phyloP scores from a whole-genome alignment of 768 basidiomycete genomes.

The Serendipita sp. region DNA sequence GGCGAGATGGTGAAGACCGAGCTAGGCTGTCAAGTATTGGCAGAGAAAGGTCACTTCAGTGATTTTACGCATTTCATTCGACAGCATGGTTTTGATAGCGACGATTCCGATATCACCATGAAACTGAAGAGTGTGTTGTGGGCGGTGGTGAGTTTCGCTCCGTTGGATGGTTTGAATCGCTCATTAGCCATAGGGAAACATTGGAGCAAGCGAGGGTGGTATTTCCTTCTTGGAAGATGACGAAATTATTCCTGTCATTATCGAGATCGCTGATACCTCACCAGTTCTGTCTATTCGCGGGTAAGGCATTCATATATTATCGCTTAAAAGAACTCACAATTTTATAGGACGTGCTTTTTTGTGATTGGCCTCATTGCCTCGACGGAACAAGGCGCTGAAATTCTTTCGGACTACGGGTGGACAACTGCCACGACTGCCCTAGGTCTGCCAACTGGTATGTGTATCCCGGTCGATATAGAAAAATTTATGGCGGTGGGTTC shows the following conservation, averaged over 20 bases:
- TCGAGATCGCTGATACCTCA: slow-evolving; percentile 84
- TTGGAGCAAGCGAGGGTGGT: slow-evolving; percentile 79
- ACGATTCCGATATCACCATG: slow-evolving; percentile 68
- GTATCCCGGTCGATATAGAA: slow-evolving; percentile 71
- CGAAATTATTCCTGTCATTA: slow-evolving; percentile 76
- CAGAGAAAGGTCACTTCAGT: slow-evolving; percentile 77
- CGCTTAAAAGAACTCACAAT: background rate
- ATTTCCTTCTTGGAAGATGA: slow-evolving; percentile 93
- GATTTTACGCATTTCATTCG: slow-evolving; percentile 87
- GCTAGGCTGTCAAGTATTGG: slow-evolving; percentile 79
- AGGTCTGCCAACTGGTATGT: slow-evolving; percentile 77
- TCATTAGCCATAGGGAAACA: slow-evolving; percentile 53
- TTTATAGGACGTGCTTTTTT: slow-evolving; percentile 79
- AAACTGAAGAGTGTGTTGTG: slow-evolving; percentile 92
- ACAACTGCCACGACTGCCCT: slow-evolving; percentile 77
- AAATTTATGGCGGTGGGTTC: slow-evolving; percentile 59
- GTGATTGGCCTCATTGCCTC: slow-evolving; percentile 86
- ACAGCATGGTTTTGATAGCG: slow-evolving; percentile 67
- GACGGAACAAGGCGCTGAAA: slow-evolving; percentile 82
- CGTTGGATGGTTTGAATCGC: background rate
- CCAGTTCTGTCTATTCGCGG: slow-evolving; percentile 83
- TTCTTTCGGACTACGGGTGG: slow-evolving; percentile 87
- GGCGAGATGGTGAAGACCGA: slow-evolving; percentile 96
- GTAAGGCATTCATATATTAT: slow-evolving; percentile 31
- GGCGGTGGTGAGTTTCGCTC: slow-evolving; percentile 64